Evolutionary conservation across 257 asterid species (phyloP), one percentile per base, ranked within the genome.

Genomic region (Ehretia macrophylla): DNA sequence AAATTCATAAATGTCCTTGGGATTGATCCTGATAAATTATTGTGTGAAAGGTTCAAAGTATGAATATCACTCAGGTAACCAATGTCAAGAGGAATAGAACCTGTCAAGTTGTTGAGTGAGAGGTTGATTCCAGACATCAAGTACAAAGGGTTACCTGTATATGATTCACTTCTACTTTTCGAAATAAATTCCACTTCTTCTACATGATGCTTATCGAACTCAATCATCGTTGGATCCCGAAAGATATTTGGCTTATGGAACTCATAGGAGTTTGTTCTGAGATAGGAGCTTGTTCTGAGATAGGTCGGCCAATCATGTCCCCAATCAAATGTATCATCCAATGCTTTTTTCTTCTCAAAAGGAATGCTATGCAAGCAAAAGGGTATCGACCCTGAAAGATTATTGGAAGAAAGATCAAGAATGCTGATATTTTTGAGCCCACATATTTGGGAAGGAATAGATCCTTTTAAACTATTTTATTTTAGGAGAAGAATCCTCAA

Each of bases 41-140:
- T 74, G 65, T 68, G 75, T 10, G 79, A 73, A 40, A 68, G 23
- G 64, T 73, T 68, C 3, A 73, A 57, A 58, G 68, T 39, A 8
- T 64, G 71, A 37, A 73, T 68, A 22, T 55, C 35, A 12, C 58
- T 50, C 14, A 73, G 49, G 46, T 68, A 39, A 1, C 75, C 79
- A 17, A 73, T 17, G 51, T 54, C 71, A 13, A 22, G 39, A 11
- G 79, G 74, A 5, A 73, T 68, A 14, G 46, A 6, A 63, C 74
- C 74, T 6, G 64, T 32, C 52, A 73, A 63, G 10, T 61, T 40
- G 38, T 73, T 73, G n/a, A 12, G 17, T 18, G 79, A 64, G 14
- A 73, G 72, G 60, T 73, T 72, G 14, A 73, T 37, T 0, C 72
- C 75, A 13, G 72, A 59, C 45, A 73, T 68, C 32, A 21, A 60